Evolutionary conservation across 345 rosid genomes (phyloP).

Genomic region (Hibiscus trionum): DNA sequence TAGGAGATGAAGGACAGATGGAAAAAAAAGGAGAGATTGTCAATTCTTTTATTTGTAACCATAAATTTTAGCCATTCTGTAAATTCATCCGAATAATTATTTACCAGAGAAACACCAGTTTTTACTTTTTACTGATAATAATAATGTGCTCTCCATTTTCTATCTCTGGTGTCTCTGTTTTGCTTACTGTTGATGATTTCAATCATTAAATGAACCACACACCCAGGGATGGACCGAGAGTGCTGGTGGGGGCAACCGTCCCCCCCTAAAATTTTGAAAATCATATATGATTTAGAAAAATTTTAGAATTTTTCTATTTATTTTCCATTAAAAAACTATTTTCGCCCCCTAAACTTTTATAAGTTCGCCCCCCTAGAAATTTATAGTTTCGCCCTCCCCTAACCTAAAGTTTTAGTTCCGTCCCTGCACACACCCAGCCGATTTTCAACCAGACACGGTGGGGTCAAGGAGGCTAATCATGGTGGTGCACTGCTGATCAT

Average conservation of each 20-base stretch:
- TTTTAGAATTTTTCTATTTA: too few species aligned
- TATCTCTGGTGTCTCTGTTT: not conserved
- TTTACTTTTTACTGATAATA: conserved; percentile 11
- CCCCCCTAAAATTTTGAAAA: too few species aligned
- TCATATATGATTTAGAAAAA: too few species aligned
- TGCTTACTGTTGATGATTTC: too few species aligned
- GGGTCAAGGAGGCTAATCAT: not conserved
- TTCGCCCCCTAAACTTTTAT: too few species aligned
- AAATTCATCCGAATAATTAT: conserved; percentile 28
- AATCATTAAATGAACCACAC: not conserved
- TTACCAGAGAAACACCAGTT: conserved; percentile 4
- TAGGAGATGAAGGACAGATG: conserved; percentile 20
- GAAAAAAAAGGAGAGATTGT: conserved; percentile 17
- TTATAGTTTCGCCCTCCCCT: too few species aligned
- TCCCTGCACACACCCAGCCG: not conserved
- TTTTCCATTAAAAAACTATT: too few species aligned
- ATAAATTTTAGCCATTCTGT: conserved; percentile 16
- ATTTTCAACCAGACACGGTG: not conserved
- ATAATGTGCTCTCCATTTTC: not conserved
- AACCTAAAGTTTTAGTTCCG: too few species aligned
- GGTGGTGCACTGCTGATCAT: not conserved
- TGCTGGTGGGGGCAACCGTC: too few species aligned
- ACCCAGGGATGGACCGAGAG: too few species aligned
- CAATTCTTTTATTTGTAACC: conserved; percentile 29
- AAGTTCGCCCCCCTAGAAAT: too few species aligned